phyloP scores from a whole-genome alignment of 768 basidiomycete genomes.

The Phylloporus arenicola region DNA sequence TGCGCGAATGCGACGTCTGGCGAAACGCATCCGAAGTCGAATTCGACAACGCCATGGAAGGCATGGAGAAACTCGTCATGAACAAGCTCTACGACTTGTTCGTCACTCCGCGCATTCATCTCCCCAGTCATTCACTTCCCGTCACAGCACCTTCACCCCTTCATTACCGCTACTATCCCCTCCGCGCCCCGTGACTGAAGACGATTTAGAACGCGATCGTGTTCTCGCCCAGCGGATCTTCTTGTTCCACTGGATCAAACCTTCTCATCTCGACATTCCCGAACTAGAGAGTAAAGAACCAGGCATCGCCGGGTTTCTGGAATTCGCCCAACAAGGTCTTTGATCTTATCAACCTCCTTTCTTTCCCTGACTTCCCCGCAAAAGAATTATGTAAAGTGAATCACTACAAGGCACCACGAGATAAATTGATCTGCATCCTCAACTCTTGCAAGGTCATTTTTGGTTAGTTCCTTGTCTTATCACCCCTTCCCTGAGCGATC shows the following conservation, averaged over 20 bases:
- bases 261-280: slow-evolving; percentile 87
- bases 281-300: slow-evolving; percentile 54
- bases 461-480: slow-evolving; percentile 48
- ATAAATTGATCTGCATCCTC: slow-evolving; percentile 95
- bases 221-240: slow-evolving; percentile 85
- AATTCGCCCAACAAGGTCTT: slow-evolving; percentile 84
- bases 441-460: slow-evolving; percentile 99
- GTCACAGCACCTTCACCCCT: slow-evolving; percentile 83
- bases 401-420: slow-evolving; percentile 97
- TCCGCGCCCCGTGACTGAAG: slow-evolving; percentile 77
- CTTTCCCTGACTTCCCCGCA: slow-evolving; percentile 1
- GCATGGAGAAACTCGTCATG: slow-evolving; percentile 99
- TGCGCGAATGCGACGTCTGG: slow-evolving; percentile 85
- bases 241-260: slow-evolving; percentile 86
- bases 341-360: background rate
- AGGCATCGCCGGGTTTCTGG: slow-evolving; percentile 63
- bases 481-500: slow-evolving; percentile 1
- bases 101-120: slow-evolving; percentile 29
- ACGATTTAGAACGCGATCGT: slow-evolving; percentile 94
- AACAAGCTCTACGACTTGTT: slow-evolving; percentile 94
- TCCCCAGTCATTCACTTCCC: slow-evolving; percentile 3
- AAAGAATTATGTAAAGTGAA: slow-evolving; percentile 93
- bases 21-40: slow-evolving; percentile 69
- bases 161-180: slow-evolving; percentile 62
- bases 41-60: slow-evolving; percentile 96